phyloP scores from a whole-genome alignment of 768 basidiomycete species.

The Floccularia luteovirens region DNA sequence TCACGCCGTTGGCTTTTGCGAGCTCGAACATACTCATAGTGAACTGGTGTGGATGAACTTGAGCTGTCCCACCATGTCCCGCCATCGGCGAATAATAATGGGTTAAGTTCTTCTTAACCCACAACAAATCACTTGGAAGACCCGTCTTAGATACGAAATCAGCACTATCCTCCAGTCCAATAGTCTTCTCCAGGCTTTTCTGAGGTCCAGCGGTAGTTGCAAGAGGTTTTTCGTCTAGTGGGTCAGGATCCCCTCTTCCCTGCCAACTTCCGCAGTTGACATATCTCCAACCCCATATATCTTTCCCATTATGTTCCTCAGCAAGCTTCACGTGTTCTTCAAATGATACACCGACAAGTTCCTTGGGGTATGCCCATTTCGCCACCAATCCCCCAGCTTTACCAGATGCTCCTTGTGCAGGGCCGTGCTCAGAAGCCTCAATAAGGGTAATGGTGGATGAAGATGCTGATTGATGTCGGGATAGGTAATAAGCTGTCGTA shows the following conservation, averaged over 20 bases:
- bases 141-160: slow-evolving; percentile 15
- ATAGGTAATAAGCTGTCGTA: slow-evolving; percentile 75
- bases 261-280: slow-evolving; percentile 71
- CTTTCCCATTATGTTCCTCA: slow-evolving; percentile 54
- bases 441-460: slow-evolving; percentile 50
- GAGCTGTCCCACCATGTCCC: slow-evolving; percentile 50
- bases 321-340: slow-evolving; percentile 71
- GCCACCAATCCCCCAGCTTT: slow-evolving; percentile 85
- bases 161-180: slow-evolving; percentile 32
- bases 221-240: slow-evolving; percentile 18
- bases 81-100: slow-evolving; percentile 57
- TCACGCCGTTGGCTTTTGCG: slow-evolving; percentile 46
- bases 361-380: slow-evolving; percentile 74
- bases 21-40: slow-evolving; percentile 66
- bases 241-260: slow-evolving; percentile 40
- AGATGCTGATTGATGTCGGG: slow-evolving; percentile 39
- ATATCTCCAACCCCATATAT: slow-evolving; percentile 80
- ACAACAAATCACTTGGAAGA: slow-evolving; percentile 43
- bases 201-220: no score
- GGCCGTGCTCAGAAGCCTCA: slow-evolving; percentile 58
- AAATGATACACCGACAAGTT: slow-evolving; percentile 66
- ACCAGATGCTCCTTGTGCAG: slow-evolving; percentile 76
- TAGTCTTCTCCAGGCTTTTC: slow-evolving; percentile 52
- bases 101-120: slow-evolving; percentile 53
- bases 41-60: slow-evolving; percentile 72